phyloP scores from a whole-genome alignment of 2,329 filamentous ascomycete genomes.

The Eutypa lata region DNA sequence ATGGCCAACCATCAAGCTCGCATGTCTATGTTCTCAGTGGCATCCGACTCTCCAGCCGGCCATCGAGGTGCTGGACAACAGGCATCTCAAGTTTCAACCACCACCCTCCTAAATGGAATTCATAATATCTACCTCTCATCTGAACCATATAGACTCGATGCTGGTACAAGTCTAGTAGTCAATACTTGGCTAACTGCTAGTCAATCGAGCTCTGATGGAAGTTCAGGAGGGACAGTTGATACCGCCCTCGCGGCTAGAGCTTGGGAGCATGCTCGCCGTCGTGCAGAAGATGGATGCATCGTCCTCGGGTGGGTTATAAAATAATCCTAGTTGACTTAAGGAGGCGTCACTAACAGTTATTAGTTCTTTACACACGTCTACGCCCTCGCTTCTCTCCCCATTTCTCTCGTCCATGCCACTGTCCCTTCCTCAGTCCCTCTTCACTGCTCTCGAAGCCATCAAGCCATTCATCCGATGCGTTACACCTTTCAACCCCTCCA shows the following conservation, averaged over 20 bases:
- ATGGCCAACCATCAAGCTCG: slow-evolving; percentile 55
- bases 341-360: slow-evolving; percentile 14
- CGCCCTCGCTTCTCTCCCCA: slow-evolving; percentile 77
- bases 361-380: slow-evolving; percentile 84
- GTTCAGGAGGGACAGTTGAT: slow-evolving; percentile 76
- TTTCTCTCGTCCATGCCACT: slow-evolving; percentile 81
- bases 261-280: slow-evolving; percentile 93
- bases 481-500: slow-evolving; percentile 85
- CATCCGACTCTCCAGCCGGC: slow-evolving; percentile 59
- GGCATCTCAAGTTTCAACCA: slow-evolving; percentile 82
- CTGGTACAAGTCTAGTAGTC: slow-evolving; percentile 85
- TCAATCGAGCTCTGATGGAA: slow-evolving; percentile 65
- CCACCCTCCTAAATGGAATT: slow-evolving; percentile 85
- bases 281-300: slow-evolving; percentile 94
- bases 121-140: slow-evolving; percentile 84
- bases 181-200: slow-evolving; percentile 91
- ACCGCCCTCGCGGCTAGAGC: slow-evolving; percentile 72
- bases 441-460: slow-evolving; percentile 75
- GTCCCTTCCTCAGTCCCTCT: slow-evolving; percentile 70
- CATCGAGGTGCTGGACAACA: slow-evolving; percentile 61
- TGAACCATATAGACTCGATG: slow-evolving; percentile 82
- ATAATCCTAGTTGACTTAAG: neutral
- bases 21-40: slow-evolving; percentile 68
- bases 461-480: slow-evolving; percentile 84
- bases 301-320: slow-evolving; percentile 70